These are phyloP conservation scores for Xylaria telfairii DNA, from an alignment of 495 filamentous ascomycete species.

Conservation along the genomic window DNA sequence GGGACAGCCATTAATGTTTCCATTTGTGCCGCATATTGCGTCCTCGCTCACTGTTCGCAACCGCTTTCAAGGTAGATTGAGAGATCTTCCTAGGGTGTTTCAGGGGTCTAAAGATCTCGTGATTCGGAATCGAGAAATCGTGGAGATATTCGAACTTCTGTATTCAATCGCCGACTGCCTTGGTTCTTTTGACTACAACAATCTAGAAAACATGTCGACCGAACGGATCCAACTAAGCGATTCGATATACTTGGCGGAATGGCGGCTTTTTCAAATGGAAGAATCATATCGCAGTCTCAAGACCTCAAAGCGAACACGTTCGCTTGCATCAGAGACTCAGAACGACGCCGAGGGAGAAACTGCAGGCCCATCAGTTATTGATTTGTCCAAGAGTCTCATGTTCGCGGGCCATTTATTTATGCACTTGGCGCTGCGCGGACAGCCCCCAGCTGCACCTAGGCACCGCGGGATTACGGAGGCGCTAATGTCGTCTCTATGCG, in stretches of 20 bases:
- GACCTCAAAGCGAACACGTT: slow-evolving; percentile 23
- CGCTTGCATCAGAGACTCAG: slow-evolving; percentile 24
- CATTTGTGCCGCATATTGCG: slow-evolving; percentile 39
- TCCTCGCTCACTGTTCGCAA: slow-evolving; percentile 34
- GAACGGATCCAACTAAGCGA: slow-evolving; percentile 38
- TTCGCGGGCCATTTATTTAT: slow-evolving; percentile 38
- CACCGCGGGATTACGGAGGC: slow-evolving; percentile 35
- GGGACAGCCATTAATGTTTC: slow-evolving; percentile 36
- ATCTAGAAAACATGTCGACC: slow-evolving; percentile 32
- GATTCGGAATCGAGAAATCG: slow-evolving; percentile 33
- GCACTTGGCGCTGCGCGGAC: slow-evolving; percentile 38
- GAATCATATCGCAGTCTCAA: slow-evolving; percentile 29
- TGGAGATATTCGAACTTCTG: slow-evolving; percentile 37
- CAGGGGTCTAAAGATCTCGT: slow-evolving; percentile 28
- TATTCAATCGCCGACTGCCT: slow-evolving; percentile 38
- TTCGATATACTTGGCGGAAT: slow-evolving; percentile 41
- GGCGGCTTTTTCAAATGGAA: slow-evolving; percentile 38
- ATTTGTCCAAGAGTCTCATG: slow-evolving; percentile 36
- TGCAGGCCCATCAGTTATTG: slow-evolving; percentile 27
- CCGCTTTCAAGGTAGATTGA: slow-evolving; percentile 34
- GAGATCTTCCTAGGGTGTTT: slow-evolving; percentile 28
- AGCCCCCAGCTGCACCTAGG: slow-evolving; percentile 37
- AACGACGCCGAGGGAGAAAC: slow-evolving; percentile 14
- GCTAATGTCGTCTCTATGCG: slow-evolving; percentile 36
- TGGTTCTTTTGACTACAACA: slow-evolving; percentile 37